Evolutionary conservation across 257 asterid species (phyloP), one percentile per base, ranked within the genome.

Genomic region (Fraxinus anomala): DNA sequence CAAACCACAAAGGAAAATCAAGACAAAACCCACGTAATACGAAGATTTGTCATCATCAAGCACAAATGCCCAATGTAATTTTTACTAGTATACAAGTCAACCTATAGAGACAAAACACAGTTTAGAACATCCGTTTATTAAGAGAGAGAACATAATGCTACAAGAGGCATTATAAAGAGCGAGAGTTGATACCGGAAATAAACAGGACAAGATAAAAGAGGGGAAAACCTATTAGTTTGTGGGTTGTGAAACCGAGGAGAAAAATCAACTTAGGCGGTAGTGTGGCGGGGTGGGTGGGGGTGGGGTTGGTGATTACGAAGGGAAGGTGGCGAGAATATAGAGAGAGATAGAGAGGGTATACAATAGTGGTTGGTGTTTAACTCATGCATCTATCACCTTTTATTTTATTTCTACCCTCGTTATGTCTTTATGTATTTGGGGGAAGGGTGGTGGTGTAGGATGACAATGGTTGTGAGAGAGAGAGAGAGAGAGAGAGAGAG

Each of bases 311-410:
- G 76, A 68, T 77, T 74, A 72, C 70, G 70, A 23, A 24, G 69
- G 73, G 44, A 78, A 63, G 80, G 85, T 77, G 84, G 81, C 71
- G 82, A 78, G 40, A 26, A 37, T 39, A 67, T 36, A 33, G 49
- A 37, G 49, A 44, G 78, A 42, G 66, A 72, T 69, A 30, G 71
- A 51, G 77, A 69, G 67, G 36, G 82, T 36, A 16, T 66, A 47
- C 67, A 23, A 73, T 75, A 61, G 87, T 75, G 81, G 84, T 76
- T 76, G 94, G 70, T 80, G 85, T 78, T 85, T 85, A 80, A 84
- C 85, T 88, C 91, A 88, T 88, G 91, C 91, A 88, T 86, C 91
- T 88, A 87, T 89, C 87, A 88, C 89, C 91, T 88, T 88, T 88
- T 85, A 85, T 88, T 85, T 82, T 85, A 77, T 87, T 77, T 80